phyloP scores from a whole-genome alignment of 495 filamentous ascomycete genomes.

The Barbatosphaeria neglecta region DNA sequence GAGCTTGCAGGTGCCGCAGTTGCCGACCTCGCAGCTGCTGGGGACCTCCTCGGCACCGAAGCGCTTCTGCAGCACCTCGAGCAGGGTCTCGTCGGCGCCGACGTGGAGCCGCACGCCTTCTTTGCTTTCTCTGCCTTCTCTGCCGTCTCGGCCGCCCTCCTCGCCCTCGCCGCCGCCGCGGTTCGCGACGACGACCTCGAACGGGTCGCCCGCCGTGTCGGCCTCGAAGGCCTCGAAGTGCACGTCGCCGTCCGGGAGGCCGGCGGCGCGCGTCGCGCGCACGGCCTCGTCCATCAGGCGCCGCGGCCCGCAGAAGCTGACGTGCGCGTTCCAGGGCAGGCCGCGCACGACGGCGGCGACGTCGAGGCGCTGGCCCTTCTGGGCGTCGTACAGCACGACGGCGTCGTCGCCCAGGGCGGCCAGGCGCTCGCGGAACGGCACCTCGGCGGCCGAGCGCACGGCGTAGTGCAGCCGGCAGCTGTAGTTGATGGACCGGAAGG shows the following conservation, averaged over 20 bases:
- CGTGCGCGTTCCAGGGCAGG: constrained; percentile 33
- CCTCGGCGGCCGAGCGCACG: constrained; percentile 30
- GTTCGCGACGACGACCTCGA: constrained; percentile 36
- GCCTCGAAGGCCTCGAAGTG: constrained; percentile 46
- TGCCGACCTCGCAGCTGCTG: constrained; percentile 44
- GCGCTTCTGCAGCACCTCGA: constrained; percentile 26
- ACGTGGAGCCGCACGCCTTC: constrained; percentile 17
- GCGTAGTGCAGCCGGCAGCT: constrained; percentile 36
- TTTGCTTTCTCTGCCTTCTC: not conserved
- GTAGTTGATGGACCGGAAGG: constrained; percentile 28
- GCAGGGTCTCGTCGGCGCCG: constrained; percentile 28
- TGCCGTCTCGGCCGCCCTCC: not conserved
- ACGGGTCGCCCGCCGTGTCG: constrained; percentile 40
- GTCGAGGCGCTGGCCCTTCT: constrained; percentile 35
- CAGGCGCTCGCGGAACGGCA: constrained; percentile 32
- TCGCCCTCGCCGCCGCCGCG: too few species aligned
- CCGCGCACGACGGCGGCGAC: constrained; percentile 24
- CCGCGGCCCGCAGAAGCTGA: constrained; percentile 44
- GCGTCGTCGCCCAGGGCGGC: constrained; percentile 17
- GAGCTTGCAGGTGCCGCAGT: constrained; percentile 48
- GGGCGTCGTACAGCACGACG: constrained; percentile 34
- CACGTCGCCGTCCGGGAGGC: constrained; percentile 31
- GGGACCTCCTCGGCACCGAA: constrained; percentile 30
- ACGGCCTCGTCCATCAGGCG: constrained; percentile 37
- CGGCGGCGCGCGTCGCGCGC: constrained; percentile 18